Evolutionary conservation across 768 basidiomycete genomes (phyloP).

Genomic region (Russula compacta): DNA sequence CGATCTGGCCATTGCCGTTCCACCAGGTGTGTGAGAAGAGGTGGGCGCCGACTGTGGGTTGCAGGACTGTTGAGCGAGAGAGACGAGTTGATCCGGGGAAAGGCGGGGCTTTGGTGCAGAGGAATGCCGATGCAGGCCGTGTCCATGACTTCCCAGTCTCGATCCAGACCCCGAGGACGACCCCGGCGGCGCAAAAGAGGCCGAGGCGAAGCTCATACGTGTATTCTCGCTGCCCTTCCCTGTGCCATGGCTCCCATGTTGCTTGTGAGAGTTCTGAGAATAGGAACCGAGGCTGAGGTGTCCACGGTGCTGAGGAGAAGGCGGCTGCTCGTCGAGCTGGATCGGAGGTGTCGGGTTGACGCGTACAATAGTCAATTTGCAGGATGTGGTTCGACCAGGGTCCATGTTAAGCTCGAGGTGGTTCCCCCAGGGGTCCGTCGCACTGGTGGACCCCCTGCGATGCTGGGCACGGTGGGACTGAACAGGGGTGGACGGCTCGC

Average conservation of each 20-base stretch:
- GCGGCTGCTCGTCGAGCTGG: conserved; percentile 31
- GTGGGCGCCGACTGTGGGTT: conserved; percentile 31
- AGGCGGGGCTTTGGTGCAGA: conserved; percentile 34
- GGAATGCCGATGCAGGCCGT: conserved; percentile 36
- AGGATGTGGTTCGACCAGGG: conserved; percentile 46
- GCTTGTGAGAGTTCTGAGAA: conserved; percentile 22
- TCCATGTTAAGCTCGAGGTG: conserved; percentile 45
- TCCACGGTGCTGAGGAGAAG: conserved; percentile 24
- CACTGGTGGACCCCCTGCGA: conserved; percentile 60
- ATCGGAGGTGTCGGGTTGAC: conserved; percentile 32
- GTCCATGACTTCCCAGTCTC: conserved; percentile 22
- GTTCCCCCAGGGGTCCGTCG: conserved; percentile 57
- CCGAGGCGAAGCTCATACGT: conserved; percentile 56
- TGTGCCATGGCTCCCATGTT: conserved; percentile 25
- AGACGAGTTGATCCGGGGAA: conserved; percentile 65
- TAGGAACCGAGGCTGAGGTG: conserved; percentile 23
- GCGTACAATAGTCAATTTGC: conserved; percentile 67
- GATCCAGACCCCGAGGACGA: conserved; percentile 22
- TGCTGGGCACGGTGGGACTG: conserved; percentile 34
- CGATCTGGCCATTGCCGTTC: conserved; percentile 16
- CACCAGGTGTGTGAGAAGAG: conserved; percentile 20
- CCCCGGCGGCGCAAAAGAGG: conserved; percentile 41
- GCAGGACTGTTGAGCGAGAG: conserved; percentile 58
- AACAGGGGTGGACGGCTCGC: conserved; percentile 4
- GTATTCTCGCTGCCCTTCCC: conserved; percentile 24